phyloP scores from a whole-genome alignment of 371 early-diverging fungal species.

The Vairimorpha apis region DNA sequence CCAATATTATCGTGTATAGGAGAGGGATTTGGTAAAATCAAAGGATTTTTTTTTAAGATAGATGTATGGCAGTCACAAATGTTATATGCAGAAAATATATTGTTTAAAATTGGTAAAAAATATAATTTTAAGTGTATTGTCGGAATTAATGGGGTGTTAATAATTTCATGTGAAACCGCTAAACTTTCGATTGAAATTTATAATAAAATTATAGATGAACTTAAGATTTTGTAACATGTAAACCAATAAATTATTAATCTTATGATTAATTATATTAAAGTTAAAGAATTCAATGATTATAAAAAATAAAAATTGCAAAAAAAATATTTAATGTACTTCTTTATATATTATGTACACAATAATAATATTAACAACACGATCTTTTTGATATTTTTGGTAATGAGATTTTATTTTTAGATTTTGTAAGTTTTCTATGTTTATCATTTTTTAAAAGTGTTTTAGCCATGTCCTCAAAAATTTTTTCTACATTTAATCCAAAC shows the following conservation, averaged over 20 bases:
- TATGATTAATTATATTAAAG: too few species aligned
- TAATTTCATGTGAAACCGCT: conserved; percentile 35
- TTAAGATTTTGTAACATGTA: background rate
- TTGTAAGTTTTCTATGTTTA: background rate
- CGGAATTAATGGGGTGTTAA: conserved; percentile 59
- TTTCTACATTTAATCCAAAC: conserved; percentile 77
- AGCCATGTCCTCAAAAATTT: conserved; percentile 52
- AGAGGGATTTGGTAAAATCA: conserved; percentile 55
- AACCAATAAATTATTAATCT: too few species aligned
- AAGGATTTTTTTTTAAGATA: conserved; percentile 40
- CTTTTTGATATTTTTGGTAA: background rate
- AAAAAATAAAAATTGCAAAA: too few species aligned
- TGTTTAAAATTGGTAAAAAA: conserved; percentile 37
- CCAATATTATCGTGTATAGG: conserved; percentile 49
- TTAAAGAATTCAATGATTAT: too few species aligned
- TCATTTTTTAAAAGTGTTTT: conserved; percentile 61
- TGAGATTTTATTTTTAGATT: background rate
- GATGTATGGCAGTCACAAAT: conserved; percentile 46
- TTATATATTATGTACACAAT: too few species aligned
- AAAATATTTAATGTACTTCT: too few species aligned
- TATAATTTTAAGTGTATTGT: conserved; percentile 38
- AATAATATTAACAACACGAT: conserved; percentile 3
- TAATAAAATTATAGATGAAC: background rate
- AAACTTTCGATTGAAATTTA: conserved; percentile 37
- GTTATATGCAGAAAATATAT: conserved; percentile 37